Percentiles rank a stretch among this genome's conserved stretches.
phyloP scores from a whole-genome alignment of 768 basidiomycete species.

The Infundibulicybe gibba region DNA sequence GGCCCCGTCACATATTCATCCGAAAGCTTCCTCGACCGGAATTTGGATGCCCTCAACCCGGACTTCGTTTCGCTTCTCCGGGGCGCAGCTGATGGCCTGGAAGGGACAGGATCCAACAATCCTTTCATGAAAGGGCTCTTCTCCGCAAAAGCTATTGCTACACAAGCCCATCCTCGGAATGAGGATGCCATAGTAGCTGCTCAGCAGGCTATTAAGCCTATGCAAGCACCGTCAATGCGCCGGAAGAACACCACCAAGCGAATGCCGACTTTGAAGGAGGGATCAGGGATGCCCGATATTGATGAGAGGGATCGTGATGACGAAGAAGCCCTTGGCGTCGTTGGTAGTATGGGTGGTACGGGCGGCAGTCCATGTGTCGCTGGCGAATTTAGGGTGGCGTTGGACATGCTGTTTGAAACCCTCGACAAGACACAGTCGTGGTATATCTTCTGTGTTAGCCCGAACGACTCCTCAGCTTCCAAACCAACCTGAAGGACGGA shows the following conservation, averaged over 20 bases:
- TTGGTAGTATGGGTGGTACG: conserved; percentile 43
- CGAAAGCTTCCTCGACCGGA: conserved; percentile 85
- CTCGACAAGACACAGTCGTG: too few relatives aligned
- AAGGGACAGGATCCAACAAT: conserved; percentile 79
- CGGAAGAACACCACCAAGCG: conserved; percentile 74
- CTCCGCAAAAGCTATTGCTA: conserved; percentile 84
- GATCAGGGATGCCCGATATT: conserved; percentile 33
- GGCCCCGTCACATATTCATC: conserved; percentile 90
- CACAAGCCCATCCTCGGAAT: conserved; percentile 86
- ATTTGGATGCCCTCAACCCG: conserved; percentile 85
- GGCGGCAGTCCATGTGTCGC: conserved; percentile 65
- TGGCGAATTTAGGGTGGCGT: conserved; percentile 81
- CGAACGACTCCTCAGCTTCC: conserved; percentile 93
- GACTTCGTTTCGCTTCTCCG: conserved; percentile 90
- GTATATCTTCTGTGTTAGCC: conserved; percentile 92
- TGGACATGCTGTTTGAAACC: conserved; percentile 89
- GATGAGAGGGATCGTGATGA: conserved; percentile 53
- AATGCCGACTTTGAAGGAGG: conserved; percentile 46
- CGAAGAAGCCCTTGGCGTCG: conserved; percentile 36
- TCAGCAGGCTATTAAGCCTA: conserved; percentile 90
- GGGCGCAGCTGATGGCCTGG: conserved; percentile 56
- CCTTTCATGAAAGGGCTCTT: conserved; percentile 92
- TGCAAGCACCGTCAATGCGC: conserved; percentile 88
- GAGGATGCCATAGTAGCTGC: conserved; percentile 96
- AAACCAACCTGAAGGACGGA: conserved; percentile 88